Evolutionary conservation across 352 stramenopile genomes (phyloP), one percentile per base, ranked within the genome.

Genomic region (Saprolegnia parasitica): DNA sequence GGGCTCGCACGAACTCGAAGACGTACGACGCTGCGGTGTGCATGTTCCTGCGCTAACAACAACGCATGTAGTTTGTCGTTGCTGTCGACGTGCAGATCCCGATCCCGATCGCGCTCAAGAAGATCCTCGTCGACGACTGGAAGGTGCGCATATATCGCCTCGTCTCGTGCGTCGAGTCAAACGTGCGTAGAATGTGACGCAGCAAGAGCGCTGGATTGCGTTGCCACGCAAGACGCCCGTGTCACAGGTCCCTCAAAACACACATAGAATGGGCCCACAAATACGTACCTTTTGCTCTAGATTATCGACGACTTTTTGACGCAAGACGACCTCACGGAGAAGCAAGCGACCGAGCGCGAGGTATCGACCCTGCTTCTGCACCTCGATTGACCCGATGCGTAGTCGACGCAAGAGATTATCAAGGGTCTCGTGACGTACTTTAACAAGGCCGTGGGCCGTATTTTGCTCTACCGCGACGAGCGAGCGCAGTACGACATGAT

Each of bases 71-170:
- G 32, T 18, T 67, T 20, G 4, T 56, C 57, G 6, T 52, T 23
- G 9, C 65, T 54, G 86, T 88, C 50, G 81, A 84, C 55, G 71
- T 93, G 26, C 78, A 77, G 46, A 80, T 95, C 56, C 81, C 91
- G 52, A 95, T 97, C 81, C 89, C 89, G 5, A 96, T 96, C 71
- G 90, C 87, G 54, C 83, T 97, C 65, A 96, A 97, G 82, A 96
- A 96, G 71, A 87, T 96, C 68, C 83, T 97, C 54, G 87, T 97
- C 8, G 86, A 94, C 67, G 89, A 97, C 83, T 97, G 89, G 89
- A 92, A 93, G 71, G 39, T 55, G 61, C 13, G 29, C 15, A 58
- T 13, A 16, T 13, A 58, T 32, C 24, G 52, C 52, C 24, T 39
- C 15, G 24, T 15, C 52, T 39, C 8, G 24, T 39, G 8, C 39